Base-by-base conservation (phyloP, 148 eudicot species). In the Oxyria digyna region DNA sequence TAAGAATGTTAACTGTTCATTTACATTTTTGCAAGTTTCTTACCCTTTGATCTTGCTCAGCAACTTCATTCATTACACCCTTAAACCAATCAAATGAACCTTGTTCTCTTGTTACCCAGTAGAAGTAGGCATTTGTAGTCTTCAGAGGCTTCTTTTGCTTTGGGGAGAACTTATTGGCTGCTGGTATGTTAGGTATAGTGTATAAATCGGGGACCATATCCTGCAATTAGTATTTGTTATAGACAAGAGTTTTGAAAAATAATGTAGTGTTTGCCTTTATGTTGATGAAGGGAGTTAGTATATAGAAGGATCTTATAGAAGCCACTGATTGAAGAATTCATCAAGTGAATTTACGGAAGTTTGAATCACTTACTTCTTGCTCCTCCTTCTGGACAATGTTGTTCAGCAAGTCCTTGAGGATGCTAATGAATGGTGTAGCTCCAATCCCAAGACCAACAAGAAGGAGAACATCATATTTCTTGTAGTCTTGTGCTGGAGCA, bases 71-170 rank as follows among this genome's bases (percentile, higher is more conserved):
- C 99, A 91, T 95, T 42, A 91, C 94, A 27, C 99, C 97, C 84
- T 85, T 91, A 78, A 95, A 95, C 97, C 99, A 95, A 81, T 95
- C 99, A 69, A 95, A 91, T 13, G 99, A 95, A 7, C 99, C 91
- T 82, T 95, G 97, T 76, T 95, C 97, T 65, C 84, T 87, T 5
- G 99, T 95, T 37, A 91, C 89, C 99, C 99, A 95, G 71, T 95
- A 95, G 71, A 95, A 91, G 76, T 95, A 88, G 17, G 97, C 99
- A 73, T 88, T 91, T 24, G 93, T 91, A 15, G 91, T 95, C 81
- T 84, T 84, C 37, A 95, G 75, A 27, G 79, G 76, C 75, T 85
- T 85, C 83, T 78, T 91, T 72, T 78, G 76, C 71, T 75, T 87
- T 23, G 88, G 82, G 27, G 83, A 76, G 68, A 59, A 32, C 68